phyloP scores from a whole-genome alignment of 345 rosid genomes.

The Hypericum androsaemum region DNA sequence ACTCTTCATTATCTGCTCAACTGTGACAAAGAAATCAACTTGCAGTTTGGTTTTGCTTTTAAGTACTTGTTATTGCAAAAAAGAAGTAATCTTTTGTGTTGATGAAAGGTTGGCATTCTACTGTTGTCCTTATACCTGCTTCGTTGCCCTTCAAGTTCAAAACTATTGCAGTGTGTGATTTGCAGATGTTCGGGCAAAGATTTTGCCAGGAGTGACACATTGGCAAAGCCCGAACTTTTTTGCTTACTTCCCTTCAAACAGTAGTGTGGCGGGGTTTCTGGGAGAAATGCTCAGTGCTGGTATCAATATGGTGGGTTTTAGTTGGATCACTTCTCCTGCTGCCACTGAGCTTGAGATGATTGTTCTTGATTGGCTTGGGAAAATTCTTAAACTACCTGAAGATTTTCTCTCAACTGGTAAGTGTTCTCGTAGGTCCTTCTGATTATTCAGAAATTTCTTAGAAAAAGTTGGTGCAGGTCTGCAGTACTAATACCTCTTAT shows the following conservation, averaged over 20 bases:
- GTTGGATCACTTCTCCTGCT: slow-evolving; percentile 92
- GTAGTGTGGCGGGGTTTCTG: slow-evolving; percentile 81
- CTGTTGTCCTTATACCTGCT: too few relatives aligned
- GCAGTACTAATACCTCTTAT: background rate
- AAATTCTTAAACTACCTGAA: slow-evolving; percentile 62
- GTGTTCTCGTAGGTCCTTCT: background rate
- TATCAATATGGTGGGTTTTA: slow-evolving; percentile 72
- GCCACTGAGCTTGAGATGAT: slow-evolving; percentile 89
- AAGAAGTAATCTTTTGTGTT: too few relatives aligned
- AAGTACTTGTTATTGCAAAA: background rate
- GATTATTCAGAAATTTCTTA: background rate
- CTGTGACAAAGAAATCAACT: background rate
- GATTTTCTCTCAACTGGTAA: slow-evolving; percentile 66
- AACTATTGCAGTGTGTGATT: background rate
- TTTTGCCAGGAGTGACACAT: slow-evolving; percentile 8
- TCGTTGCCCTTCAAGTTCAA: too few relatives aligned
- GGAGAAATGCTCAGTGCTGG: slow-evolving; percentile 97
- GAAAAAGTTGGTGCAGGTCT: background rate
- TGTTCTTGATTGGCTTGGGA: slow-evolving; percentile 86
- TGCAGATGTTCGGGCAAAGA: slow-evolving; percentile 10
- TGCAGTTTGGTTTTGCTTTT: background rate
- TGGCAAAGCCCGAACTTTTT: slow-evolving; percentile 8
- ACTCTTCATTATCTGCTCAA: too few relatives aligned
- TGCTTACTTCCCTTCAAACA: slow-evolving; percentile 64
- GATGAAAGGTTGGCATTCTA: too few relatives aligned